phyloP scores from a whole-genome alignment of 1,284 basidiomycete genomes.

The Fomitiporia mediterranea region DNA sequence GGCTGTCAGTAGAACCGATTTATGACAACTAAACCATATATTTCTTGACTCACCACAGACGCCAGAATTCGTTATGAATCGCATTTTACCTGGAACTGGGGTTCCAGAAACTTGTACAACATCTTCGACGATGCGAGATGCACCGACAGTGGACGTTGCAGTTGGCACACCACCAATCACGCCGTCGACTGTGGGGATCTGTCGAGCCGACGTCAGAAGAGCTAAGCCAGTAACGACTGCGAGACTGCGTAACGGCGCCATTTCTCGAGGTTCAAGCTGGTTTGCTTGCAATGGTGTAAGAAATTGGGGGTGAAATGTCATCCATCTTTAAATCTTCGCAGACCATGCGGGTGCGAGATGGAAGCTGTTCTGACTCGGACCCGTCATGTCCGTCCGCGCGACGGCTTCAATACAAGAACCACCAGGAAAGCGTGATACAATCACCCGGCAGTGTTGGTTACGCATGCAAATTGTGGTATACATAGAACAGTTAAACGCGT shows the following conservation, averaged over 20 bases:
- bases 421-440: neutral
- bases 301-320: neutral
- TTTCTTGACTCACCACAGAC: constrained; percentile 21
- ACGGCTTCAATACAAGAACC: too few species aligned
- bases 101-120: constrained; percentile 13
- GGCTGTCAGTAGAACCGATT: too few species aligned
- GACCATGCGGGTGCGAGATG: neutral
- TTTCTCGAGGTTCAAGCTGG: neutral
- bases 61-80: constrained; percentile 22
- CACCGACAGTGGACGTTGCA: neutral
- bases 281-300: neutral
- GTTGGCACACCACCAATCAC: constrained; percentile 16
- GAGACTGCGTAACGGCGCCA: neutral
- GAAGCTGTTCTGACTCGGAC: neutral
- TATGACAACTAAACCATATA: too few species aligned
- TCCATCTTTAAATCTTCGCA: neutral
- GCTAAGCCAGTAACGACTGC: neutral
- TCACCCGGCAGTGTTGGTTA: neutral
- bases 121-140: constrained; percentile 6
- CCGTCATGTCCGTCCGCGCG: neutral
- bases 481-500: neutral
- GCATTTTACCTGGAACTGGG: constrained; percentile 20
- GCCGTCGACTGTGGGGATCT: constrained; percentile 17
- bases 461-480: neutral
- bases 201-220: constrained; percentile 13